These are phyloP conservation scores for Entelexis sorbosivorans DNA, from an alignment of 1,139 yeast species.

Conservation along the genomic window DNA sequence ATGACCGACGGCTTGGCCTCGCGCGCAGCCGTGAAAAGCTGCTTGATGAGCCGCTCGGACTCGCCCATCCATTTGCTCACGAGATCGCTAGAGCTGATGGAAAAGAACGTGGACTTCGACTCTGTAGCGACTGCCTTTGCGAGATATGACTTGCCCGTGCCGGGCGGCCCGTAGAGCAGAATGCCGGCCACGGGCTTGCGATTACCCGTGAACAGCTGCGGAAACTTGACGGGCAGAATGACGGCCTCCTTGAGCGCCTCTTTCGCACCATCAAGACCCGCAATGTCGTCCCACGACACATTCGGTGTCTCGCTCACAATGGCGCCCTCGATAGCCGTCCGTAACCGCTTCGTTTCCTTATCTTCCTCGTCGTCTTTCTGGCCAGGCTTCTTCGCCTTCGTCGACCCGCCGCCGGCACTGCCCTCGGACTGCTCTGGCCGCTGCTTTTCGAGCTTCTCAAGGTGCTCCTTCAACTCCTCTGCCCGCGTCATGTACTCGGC, in stretches of 20 bases:
- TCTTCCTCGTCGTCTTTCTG: conserved; percentile 46
- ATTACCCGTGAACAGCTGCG: conserved; percentile 87
- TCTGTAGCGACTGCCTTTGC: conserved; percentile 99
- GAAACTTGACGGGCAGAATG: conserved; percentile 85
- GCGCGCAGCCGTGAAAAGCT: conserved; percentile 87
- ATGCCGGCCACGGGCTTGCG: conserved; percentile 91
- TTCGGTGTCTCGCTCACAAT: conserved; percentile 87
- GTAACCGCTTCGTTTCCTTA: conserved; percentile 64
- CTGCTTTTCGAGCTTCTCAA: conserved; percentile 39
- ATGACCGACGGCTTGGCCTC: conserved; percentile 92
- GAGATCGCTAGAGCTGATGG: conserved; percentile 86
- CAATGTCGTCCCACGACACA: conserved; percentile 88
- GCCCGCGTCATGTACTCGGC: conserved; percentile 89
- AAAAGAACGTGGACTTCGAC: conserved; percentile 90
- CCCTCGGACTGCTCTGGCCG: conserved; percentile 36
- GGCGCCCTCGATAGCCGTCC: conserved; percentile 89
- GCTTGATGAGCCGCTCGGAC: conserved; percentile 87
- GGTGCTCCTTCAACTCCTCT: conserved; percentile 83
- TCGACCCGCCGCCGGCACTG: conserved; percentile 44
- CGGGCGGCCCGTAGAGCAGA: conserved; percentile 92
- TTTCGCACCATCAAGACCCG: conserved; percentile 90
- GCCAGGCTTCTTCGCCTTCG: conserved; percentile 44
- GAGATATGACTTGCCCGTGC: conserved; percentile 93
- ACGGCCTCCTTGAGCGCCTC: conserved; percentile 97
- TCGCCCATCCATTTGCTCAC: conserved; percentile 99